A percentile compares a stretch with the other conserved stretches of the same genome.
phyloP scores from a whole-genome alignment of 2,329 filamentous ascomycete genomes.

The Diaporthe sp. region DNA sequence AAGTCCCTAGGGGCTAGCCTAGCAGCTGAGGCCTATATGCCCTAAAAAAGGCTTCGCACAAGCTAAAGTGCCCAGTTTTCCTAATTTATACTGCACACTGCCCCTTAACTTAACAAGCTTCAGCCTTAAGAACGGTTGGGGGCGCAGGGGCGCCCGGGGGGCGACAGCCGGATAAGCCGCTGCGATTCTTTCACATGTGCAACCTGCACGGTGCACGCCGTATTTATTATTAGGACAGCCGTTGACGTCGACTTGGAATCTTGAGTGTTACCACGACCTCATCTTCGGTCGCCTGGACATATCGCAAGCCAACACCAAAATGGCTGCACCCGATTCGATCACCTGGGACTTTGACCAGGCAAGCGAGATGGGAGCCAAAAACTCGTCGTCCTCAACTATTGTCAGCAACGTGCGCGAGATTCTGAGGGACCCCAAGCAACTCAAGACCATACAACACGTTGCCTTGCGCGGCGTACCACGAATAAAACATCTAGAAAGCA shows the following conservation, averaged over 20 bases:
- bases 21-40: too few relatives aligned
- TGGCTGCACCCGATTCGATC: constrained; percentile 2
- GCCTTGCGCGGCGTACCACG: neutral
- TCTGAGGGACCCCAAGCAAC: neutral
- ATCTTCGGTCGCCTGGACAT: neutral
- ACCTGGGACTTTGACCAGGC: constrained; percentile 6
- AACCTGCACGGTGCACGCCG: neutral
- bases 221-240: neutral
- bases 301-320: neutral
- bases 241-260: neutral
- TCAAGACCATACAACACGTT: neutral
- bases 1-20: neutral
- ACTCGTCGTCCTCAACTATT: neutral
- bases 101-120: constrained; percentile 5
- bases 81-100: neutral
- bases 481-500: neutral
- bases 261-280: neutral
- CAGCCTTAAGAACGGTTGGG: neutral
- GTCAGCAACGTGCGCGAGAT: neutral
- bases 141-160: neutral
- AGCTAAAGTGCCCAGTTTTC: neutral
- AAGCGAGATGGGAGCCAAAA: neutral
- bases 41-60: neutral
- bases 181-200: neutral
- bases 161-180: neutral